Base-by-base conservation (phyloP, 306 rosid species). In the Argentina anserina region DNA sequence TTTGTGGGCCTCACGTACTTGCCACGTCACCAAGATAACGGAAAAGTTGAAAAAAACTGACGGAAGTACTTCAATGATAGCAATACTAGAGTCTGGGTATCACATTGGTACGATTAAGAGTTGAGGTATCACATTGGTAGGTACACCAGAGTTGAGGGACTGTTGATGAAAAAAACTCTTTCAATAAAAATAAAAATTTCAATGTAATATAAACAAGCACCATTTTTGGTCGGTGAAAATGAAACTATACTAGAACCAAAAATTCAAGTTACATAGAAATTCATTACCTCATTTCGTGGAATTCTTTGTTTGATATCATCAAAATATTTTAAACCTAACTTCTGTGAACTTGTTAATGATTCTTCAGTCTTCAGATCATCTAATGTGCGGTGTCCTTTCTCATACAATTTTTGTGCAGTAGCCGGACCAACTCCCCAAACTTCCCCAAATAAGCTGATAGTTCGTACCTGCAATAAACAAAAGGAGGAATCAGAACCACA, bases 391-490 rank as follows among this genome's bases (percentile, higher is more conserved):
- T 88, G 76, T 67, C 97, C 96, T 85, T 91, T 94, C 81, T 91
- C 98, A 36, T 86, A 94, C 77, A 94, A 80, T 79, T 88, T 90
- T 75, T 86, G 75, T 23, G 98, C 92, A 28, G 98, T 94, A 71
- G 98, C 92, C 60, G 98, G 97, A 72, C 96, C 97, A 75, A 91
- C 74, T 65, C 97, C 98, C 98, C 98, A 94, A 56, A 91, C 90
- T 86, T 94, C 94, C 49, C 94, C 97, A 85, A 94, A 94, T 64
- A 94, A 81, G 83, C 91, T 81, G 83, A 94, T 85, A 42, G 98
- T 88, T 26, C 84, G 62, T 37, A 90, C 94, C 97, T 93, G 74
- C 45, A 81, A 67, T 81, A 20, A 42, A 69, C n/a, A 34, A 12
- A 29, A n/a, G 69, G 14, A 66, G 77, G 47, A 31, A 42, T 25